A percentile compares a stretch with the other conserved stretches of the same genome.
Conservation (phyloP, 2,329 filamentous ascomycete genomes). For the Fragosphaeria purpurea region DNA sequence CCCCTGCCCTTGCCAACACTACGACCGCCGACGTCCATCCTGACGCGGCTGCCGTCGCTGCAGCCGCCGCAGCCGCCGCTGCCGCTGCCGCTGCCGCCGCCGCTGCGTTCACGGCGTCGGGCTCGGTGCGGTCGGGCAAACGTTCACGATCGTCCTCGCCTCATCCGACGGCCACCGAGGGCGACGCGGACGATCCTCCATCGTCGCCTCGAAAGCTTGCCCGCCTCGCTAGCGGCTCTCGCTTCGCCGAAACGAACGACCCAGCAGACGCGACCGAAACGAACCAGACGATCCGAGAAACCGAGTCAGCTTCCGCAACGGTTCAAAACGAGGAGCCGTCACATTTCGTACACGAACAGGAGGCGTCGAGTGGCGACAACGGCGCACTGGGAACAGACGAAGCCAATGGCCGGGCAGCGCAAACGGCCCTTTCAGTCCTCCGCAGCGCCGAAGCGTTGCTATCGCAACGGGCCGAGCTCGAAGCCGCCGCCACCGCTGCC, state of each 20-base stretch:
- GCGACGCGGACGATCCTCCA: conserved; percentile 23
- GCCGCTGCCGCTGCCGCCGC: conserved; percentile 21
- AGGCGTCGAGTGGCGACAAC: too few species aligned
- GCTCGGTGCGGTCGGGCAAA: conserved; percentile 25
- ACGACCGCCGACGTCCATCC: conserved; percentile 24
- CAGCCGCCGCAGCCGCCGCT: conserved; percentile 17
- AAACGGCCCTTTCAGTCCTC: conserved; percentile 31
- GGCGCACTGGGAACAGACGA: too few species aligned
- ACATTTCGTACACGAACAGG: too few species aligned
- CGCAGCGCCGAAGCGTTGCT: conserved; percentile 11
- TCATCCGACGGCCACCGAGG: conserved; percentile 27
- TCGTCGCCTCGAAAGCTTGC: conserved; percentile 45
- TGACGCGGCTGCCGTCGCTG: conserved; percentile 2
- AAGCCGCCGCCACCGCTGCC: conserved; percentile 26
- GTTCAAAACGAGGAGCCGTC: neutral
- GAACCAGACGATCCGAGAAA: neutral
- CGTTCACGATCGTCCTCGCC: conserved; percentile 26
- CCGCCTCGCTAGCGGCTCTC: conserved; percentile 29
- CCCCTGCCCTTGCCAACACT: conserved; percentile 13
- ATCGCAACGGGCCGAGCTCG: conserved; percentile 15
- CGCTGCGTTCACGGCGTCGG: conserved; percentile 20
- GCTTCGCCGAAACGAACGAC: conserved; percentile 7
- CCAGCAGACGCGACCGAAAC: neutral
- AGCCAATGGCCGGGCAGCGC: conserved; percentile 39
- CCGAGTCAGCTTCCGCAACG: neutral